Conservation (phyloP, 108 stramenopile genomes). For the Cyclotella choctawhatcheeana region DNA sequence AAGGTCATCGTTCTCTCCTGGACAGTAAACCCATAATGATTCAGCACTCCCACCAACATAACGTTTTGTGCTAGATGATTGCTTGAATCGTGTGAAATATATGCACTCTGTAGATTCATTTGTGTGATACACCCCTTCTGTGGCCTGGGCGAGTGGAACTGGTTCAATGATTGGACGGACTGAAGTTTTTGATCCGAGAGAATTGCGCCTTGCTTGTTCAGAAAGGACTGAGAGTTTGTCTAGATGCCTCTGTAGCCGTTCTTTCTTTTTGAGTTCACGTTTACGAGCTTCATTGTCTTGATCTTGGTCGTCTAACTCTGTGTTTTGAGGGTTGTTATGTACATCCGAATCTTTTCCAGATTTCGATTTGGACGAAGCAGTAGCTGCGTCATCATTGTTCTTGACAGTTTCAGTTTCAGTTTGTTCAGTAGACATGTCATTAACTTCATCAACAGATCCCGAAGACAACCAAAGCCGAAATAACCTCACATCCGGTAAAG, state of each 20-base stretch:
- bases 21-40: slow-evolving; percentile 67
- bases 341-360: no score
- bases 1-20: slow-evolving; percentile 28
- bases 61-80: no score
- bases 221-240: slow-evolving; percentile 8
- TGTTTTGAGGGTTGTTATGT: no score
- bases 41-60: no score
- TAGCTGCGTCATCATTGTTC: no score
- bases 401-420: no score
- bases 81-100: slow-evolving; percentile 68
- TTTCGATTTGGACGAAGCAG: no score
- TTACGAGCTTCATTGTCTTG: not conserved
- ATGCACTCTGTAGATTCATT: slow-evolving; percentile 40
- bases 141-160: slow-evolving; percentile 69
- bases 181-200: slow-evolving; percentile 1
- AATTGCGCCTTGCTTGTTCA: not conserved
- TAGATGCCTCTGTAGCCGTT: slow-evolving; percentile 20
- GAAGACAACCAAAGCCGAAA: slow-evolving; percentile 53
- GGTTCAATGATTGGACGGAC: slow-evolving; percentile 45
- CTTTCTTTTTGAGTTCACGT: not conserved
- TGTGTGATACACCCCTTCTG: slow-evolving; percentile 52
- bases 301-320: not conserved
- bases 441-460: not conserved
- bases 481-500: slow-evolving; percentile 61
- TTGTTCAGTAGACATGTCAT: no score